Evolutionary conservation across 2,329 filamentous ascomycete genomes (phyloP), one percentile per base, ranked within the genome.

Genomic region (Tolypocladium endophyticum): DNA sequence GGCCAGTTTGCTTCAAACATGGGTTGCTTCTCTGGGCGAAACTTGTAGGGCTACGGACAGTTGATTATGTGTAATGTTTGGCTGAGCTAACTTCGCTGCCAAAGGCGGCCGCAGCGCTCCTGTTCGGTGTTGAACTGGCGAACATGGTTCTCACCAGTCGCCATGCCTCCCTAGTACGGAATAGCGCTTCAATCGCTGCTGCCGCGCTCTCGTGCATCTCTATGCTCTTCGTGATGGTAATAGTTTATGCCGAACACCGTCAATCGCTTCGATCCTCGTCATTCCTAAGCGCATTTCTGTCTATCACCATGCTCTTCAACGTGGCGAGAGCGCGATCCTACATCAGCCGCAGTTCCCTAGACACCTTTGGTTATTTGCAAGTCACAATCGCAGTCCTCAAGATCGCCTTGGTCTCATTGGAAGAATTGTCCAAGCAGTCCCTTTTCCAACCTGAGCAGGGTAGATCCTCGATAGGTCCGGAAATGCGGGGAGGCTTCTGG

Each of bases 291-390:
- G 62, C 65, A n/a, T 80, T 74, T 59, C 64, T 80, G 16, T 66
- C 74, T 47, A 53, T 76, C 23, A 72, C 73, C 14, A 59, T 75
- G 1, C 65, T 80, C 2, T 67, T 79, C 16, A 78, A 79, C 41
- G 62, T 70, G 4, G 67, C 73, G 0, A 73, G 74, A 59, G 66
- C 68, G 0, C 69, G 77, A 76, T 39, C 62, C 64, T 36, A 62
- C 60, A 36, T 53, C 53, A 57, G 59, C 8, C 50, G 63, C 11
- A 35, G 57, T 3, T 28, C 60, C 62, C 12, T 60, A 56, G 18
- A 39, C 18, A 59, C 66, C 12, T 72, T 67, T 33, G 65, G 68
- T 2, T 62, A 65, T n/a, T 55, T 75, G 0, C 71, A 71, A 25
- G 73, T 68, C 2, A 63, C 65, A 1, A 64, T 66, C 0, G 59